Base-by-base conservation (phyloP, 1,139 yeast genomes). In the Petasospora fabianii region DNA sequence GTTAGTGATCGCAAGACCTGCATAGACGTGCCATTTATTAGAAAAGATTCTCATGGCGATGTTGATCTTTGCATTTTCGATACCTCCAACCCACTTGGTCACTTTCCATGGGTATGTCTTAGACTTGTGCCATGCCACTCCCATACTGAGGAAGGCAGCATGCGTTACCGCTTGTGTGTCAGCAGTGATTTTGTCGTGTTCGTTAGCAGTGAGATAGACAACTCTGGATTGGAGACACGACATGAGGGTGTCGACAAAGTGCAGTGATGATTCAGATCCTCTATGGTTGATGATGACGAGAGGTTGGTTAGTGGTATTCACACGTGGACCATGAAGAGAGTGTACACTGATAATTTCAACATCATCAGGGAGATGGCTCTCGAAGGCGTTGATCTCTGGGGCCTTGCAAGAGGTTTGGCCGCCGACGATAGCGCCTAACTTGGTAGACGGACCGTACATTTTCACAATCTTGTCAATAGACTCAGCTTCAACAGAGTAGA, bases 101-200 rank as follows among this genome's bases (percentile, higher is more conserved):
- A 84, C 79, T 48, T 82, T 84, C 98, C 98, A 92, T 0, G 98
- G 98, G 58, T 88, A 92, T 57, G 85, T 84, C 55, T 81, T 74
- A 46, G 74, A 70, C 34, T 81, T 77, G 52, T 76, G 83, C 98
- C 98, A 92, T 3, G 98, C 98, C 9, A 82, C 80, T 2, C 98
- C 98, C 98, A 92, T 92, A 38, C 94, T 84, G 44, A 92, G 68
- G 57, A 92, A 92, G 0, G 97, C 97, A 6, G 97, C 97, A 59
- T 92, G 98, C 0, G 98, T 92, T 13, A 92, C 97, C 0, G 97
- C 98, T 61, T 92, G 98, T 4, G 97, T 94, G 59, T 92, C 98
- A 0, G 98, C 98, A 0, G 98, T 92, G 45, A 92, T 92, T 50
- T 76, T 76, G 58, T 92, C 98, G 60, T 92, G 98, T 56, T 90